phyloP scores from a whole-genome alignment of 2,329 filamentous ascomycete genomes.

The Exophiala sp. region DNA sequence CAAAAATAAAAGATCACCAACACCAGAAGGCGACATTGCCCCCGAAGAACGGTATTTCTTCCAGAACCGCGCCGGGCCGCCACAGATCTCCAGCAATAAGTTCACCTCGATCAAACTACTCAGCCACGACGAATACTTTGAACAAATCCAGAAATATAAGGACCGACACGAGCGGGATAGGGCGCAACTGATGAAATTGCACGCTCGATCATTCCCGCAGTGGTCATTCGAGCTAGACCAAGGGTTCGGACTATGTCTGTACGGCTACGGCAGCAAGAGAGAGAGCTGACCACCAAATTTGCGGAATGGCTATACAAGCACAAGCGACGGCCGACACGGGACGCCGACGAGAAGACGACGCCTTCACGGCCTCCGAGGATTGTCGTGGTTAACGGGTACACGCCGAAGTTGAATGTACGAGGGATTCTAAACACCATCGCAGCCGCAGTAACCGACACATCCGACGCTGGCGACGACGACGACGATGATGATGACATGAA shows the following conservation, averaged over 20 bases:
- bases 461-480: background rate
- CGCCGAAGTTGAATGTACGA: slow-evolving; percentile 41
- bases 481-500: background rate
- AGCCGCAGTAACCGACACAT: slow-evolving; percentile 45
- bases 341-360: background rate
- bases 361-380: slow-evolving; percentile 46
- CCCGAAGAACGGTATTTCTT: slow-evolving; percentile 90
- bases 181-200: slow-evolving; percentile 65
- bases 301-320: slow-evolving; percentile 60
- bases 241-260: slow-evolving; percentile 82
- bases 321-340: background rate
- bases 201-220: slow-evolving; percentile 76
- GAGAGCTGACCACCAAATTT: slow-evolving; percentile 66
- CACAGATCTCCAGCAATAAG: slow-evolving; percentile 82
- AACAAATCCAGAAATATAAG: slow-evolving; percentile 55
- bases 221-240: slow-evolving; percentile 88
- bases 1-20: slow-evolving; percentile 62
- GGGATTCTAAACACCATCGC: slow-evolving; percentile 55
- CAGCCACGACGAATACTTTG: slow-evolving; percentile 88
- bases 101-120: slow-evolving; percentile 68
- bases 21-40: slow-evolving; percentile 73
- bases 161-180: slow-evolving; percentile 68
- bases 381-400: slow-evolving; percentile 81
- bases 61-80: slow-evolving; percentile 74
- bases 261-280: slow-evolving; percentile 89